Evolutionary conservation across 2,329 filamentous ascomycete species (phyloP).

Genomic region (Tolypocladium tropicale): DNA sequence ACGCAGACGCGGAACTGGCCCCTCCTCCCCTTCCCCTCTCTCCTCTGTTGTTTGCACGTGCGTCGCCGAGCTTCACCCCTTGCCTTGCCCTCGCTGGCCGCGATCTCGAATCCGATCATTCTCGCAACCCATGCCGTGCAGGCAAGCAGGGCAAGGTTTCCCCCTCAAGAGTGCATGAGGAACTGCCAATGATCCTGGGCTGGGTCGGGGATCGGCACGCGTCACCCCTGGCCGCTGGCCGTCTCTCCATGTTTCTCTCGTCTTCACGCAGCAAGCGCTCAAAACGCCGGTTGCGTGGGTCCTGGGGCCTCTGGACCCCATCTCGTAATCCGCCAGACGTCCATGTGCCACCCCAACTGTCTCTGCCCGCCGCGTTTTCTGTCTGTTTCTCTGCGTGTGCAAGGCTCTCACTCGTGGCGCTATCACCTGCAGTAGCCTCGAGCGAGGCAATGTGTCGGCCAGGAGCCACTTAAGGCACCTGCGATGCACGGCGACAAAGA

Average conservation of each 20-base stretch:
- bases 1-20: neutral
- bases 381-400: neutral
- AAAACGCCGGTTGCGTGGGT: neutral
- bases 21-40: neutral
- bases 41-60: neutral
- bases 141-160: neutral
- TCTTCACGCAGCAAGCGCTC: neutral
- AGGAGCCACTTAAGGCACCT: neutral
- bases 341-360: neutral
- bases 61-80: neutral
- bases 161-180: conserved; percentile 1
- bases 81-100: neutral
- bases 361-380: neutral
- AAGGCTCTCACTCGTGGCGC: conserved; percentile 2
- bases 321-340: neutral
- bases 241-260: neutral
- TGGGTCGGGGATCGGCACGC: neutral
- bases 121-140: neutral
- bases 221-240: neutral
- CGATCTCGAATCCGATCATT: neutral
- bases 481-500: neutral
- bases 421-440: conserved; percentile 7
- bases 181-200: neutral
- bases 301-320: neutral
- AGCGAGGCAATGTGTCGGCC: neutral